A percentile compares a stretch with the other conserved stretches of the same genome.
phyloP scores from a whole-genome alignment of 176 grass and related monocot genomes.

The Melocanna baccifera region DNA sequence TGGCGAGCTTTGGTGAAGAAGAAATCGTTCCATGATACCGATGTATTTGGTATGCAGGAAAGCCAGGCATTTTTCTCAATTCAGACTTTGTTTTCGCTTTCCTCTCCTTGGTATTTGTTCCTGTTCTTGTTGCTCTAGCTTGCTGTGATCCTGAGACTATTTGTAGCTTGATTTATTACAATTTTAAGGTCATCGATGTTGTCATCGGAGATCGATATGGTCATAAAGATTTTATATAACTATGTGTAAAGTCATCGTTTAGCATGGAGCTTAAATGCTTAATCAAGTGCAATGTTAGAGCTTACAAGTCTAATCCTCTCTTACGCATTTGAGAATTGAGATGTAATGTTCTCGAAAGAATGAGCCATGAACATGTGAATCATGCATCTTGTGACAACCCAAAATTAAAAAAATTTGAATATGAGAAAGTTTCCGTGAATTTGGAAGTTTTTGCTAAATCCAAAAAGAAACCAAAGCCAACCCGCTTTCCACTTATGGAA shows the following conservation, averaged over 20 bases:
- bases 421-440: too few relatives aligned
- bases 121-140: conserved; percentile 18
- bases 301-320: neutral
- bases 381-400: neutral
- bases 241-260: conserved; percentile 25
- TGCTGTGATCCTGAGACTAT: conserved; percentile 20
- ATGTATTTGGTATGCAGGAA: conserved; percentile 56
- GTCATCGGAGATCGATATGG: conserved; percentile 23
- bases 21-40: neutral
- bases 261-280: neutral
- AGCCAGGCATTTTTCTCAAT: conserved; percentile 67
- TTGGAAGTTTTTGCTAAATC: too few relatives aligned
- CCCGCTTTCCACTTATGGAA: too few relatives aligned
- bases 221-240: neutral
- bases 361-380: neutral
- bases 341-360: neutral
- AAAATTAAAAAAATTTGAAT: too few relatives aligned
- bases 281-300: conserved; percentile 15
- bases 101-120: conserved; percentile 24
- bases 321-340: conserved; percentile 17
- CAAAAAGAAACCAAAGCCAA: too few relatives aligned
- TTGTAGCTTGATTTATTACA: conserved; percentile 29
- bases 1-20: conserved; percentile 47
- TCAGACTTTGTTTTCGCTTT: conserved; percentile 43
- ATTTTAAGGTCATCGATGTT: conserved; percentile 17